Conservation (phyloP, 2,329 filamentous ascomycete genomes). For the Zarea fungicola region DNA sequence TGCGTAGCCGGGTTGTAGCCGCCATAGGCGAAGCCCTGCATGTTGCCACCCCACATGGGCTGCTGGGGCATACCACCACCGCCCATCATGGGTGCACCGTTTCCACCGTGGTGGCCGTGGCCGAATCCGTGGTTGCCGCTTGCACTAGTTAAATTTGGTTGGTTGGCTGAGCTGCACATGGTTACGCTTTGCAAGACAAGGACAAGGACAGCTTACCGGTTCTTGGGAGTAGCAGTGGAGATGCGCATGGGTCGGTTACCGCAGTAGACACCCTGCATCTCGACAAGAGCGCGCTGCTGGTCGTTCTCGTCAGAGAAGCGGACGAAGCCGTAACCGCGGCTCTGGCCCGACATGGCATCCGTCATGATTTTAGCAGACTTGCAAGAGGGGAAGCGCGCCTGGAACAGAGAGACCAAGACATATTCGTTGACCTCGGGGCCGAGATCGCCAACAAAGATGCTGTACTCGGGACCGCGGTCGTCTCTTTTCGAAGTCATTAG, state of each 20-base stretch:
- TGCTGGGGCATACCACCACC: slow-evolving; percentile 41
- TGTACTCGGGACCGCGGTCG: slow-evolving; percentile 92
- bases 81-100: slow-evolving; percentile 40
- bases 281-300: slow-evolving; percentile 88
- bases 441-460: slow-evolving; percentile 96
- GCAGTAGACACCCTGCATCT: slow-evolving; percentile 99
- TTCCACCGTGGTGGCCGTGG: slow-evolving; percentile 36
- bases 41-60: slow-evolving; percentile 38
- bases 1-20: slow-evolving; percentile 45
- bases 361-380: slow-evolving; percentile 99
- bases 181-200: no score
- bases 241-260: slow-evolving; percentile 98
- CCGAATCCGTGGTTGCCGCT: slow-evolving; percentile 37
- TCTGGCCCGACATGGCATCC: slow-evolving; percentile 95
- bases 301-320: slow-evolving; percentile 94
- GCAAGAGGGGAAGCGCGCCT: slow-evolving; percentile 92
- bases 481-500: slow-evolving; percentile 51
- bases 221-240: slow-evolving; percentile 96
- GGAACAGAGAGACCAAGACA: slow-evolving; percentile 93
- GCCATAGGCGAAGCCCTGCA: slow-evolving; percentile 34
- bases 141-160: slow-evolving; percentile 16
- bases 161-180: no score
- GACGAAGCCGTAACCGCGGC: slow-evolving; percentile 95
- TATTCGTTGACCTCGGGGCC: slow-evolving; percentile 99
- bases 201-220: slow-evolving; percentile 51